Conservation (phyloP, 352 stramenopile species). For the Pythium brassicae region DNA sequence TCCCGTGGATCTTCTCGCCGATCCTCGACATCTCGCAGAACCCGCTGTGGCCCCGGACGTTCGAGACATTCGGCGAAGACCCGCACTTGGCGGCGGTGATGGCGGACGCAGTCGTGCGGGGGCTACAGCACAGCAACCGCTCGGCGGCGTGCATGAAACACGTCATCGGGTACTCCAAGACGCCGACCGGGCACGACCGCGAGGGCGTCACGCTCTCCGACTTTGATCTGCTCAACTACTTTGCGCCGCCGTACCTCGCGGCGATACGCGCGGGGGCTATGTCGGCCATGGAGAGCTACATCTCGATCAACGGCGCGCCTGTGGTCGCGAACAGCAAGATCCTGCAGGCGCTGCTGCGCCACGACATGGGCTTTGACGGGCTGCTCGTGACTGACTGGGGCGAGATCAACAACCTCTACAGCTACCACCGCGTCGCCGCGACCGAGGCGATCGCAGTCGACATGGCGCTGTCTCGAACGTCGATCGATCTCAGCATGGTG, state of each 20-base stretch:
- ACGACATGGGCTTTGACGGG: slow-evolving; percentile 84
- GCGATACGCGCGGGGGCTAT: slow-evolving; percentile 75
- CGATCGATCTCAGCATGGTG: slow-evolving; percentile 92
- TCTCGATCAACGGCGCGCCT: slow-evolving; percentile 90
- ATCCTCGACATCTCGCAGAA: slow-evolving; percentile 87
- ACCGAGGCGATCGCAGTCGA: slow-evolving; percentile 54
- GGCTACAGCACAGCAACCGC: slow-evolving; percentile 68
- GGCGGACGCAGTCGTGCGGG: slow-evolving; percentile 67
- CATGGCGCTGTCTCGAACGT: slow-evolving; percentile 66
- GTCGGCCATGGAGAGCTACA: slow-evolving; percentile 94
- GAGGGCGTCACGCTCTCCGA: slow-evolving; percentile 65
- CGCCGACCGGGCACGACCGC: slow-evolving; percentile 77
- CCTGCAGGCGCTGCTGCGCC: slow-evolving; percentile 75
- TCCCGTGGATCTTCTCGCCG: slow-evolving; percentile 89
- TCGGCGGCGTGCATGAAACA: slow-evolving; percentile 89
- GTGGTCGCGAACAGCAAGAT: slow-evolving; percentile 83
- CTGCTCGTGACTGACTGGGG: slow-evolving; percentile 91
- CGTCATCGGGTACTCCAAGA: slow-evolving; percentile 87
- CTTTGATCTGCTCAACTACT: slow-evolving; percentile 83
- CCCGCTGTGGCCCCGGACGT: slow-evolving; percentile 86
- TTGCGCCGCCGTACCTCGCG: slow-evolving; percentile 79
- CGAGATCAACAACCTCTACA: slow-evolving; percentile 89
- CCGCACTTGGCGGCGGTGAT: slow-evolving; percentile 79
- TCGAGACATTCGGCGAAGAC: slow-evolving; percentile 94
- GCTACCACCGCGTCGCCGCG: slow-evolving; percentile 50